Conservation (phyloP, 768 basidiomycete species). For the Tylopilus plumbeoviolaceoides region DNA sequence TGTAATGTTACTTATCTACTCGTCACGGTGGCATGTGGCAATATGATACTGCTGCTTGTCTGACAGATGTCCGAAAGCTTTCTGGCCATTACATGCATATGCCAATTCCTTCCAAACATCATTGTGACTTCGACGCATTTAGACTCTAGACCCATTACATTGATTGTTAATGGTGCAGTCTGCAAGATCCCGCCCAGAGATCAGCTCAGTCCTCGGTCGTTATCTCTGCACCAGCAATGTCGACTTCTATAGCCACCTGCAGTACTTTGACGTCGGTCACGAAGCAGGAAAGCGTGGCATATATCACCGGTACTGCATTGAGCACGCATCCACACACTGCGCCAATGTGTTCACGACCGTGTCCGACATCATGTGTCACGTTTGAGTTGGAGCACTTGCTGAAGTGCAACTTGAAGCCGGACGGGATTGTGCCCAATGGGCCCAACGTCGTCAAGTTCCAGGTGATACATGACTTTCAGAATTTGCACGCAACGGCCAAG, state of each 20-base stretch:
- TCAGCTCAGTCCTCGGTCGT: constrained; percentile 95
- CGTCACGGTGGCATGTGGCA: no score
- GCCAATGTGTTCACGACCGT: constrained; percentile 99
- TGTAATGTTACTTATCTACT: no score
- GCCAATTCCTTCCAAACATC: no score
- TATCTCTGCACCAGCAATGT: constrained; percentile 98
- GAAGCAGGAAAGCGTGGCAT: constrained; percentile 99
- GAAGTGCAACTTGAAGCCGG: constrained; percentile 96
- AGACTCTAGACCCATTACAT: no score
- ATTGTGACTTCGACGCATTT: no score
- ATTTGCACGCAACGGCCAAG: constrained; percentile 87
- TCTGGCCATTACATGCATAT: no score
- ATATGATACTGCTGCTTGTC: no score
- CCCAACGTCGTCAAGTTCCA: constrained; percentile 98
- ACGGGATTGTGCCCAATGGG: constrained; percentile 96
- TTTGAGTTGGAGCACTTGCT: constrained; percentile 95
- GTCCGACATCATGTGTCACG: constrained; percentile 95
- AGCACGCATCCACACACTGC: constrained; percentile 90
- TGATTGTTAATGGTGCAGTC: no score
- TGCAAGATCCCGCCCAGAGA: no score
- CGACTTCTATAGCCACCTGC: constrained; percentile 99
- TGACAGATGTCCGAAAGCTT: no score
- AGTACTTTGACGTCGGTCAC: constrained; percentile 99
- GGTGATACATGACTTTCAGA: constrained; percentile 99
- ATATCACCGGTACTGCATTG: constrained; percentile 97